Conservation (phyloP, 2,329 filamentous ascomycete species). For the Capronia americana region DNA sequence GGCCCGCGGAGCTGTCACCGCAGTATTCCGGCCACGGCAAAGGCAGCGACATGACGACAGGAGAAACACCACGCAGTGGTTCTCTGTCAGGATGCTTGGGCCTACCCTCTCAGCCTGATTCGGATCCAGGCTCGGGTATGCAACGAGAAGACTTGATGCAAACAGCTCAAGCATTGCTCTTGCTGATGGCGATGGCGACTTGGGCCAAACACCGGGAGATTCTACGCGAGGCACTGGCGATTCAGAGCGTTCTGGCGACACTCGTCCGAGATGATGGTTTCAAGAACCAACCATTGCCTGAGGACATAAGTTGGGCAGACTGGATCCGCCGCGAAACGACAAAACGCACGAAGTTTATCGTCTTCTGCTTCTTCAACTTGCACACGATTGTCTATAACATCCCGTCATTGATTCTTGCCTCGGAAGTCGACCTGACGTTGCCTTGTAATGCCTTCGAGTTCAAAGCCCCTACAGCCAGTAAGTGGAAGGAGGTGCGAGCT, state of each 20-base stretch:
- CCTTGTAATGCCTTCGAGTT: conserved; percentile 49
- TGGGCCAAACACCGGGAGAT: conserved; percentile 41
- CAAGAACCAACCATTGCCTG: conserved; percentile 24
- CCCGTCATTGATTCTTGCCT: conserved; percentile 47
- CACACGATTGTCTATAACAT: conserved; percentile 50
- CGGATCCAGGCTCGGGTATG: conserved; percentile 12
- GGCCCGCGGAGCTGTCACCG: conserved; percentile 39
- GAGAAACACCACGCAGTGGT: conserved; percentile 29
- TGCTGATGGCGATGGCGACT: conserved; percentile 41
- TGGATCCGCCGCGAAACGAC: conserved; percentile 48
- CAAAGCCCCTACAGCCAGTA: conserved; percentile 43
- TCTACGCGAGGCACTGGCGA: conserved; percentile 39
- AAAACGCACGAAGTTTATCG: conserved; percentile 47
- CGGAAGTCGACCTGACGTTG: conserved; percentile 47
- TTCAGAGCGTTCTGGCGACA: conserved; percentile 40
- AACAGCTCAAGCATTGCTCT: conserved; percentile 37
- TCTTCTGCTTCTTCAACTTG: conserved; percentile 49
- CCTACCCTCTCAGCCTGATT: conserved; percentile 28
- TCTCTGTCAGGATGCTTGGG: conserved; percentile 35
- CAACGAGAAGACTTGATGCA: conserved; percentile 37
- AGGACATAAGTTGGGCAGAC: conserved; percentile 43
- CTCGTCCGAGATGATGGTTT: conserved; percentile 40
- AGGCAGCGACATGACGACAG: conserved; percentile 16
- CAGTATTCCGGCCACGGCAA: conserved; percentile 24
- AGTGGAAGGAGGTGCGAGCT: conserved; percentile 45